Evolutionary conservation across 495 filamentous ascomycete species (phyloP), one percentile per base, ranked within the genome.

Genomic region (Pyrenula aspistea): DNA sequence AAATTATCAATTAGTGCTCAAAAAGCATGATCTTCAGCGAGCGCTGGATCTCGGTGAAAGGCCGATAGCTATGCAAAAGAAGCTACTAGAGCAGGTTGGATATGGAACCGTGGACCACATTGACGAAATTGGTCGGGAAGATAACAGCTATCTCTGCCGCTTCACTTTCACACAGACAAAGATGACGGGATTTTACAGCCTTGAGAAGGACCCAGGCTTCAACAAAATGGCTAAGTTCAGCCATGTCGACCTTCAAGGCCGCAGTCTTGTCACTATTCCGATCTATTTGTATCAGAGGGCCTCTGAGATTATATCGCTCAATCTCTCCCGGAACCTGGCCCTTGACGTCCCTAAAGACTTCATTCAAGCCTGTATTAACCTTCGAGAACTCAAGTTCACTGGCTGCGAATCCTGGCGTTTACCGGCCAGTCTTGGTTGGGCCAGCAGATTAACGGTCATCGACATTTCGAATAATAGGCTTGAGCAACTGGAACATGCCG

Each of bases 321-420:
- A 97, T 63, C 73, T 99, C 24, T 96, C 92, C 0, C 77, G 85
- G 22, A 99, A 99, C 61, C 78, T 96, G 15, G 89, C 89, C 1
- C 76, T 99, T 51, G 89, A 96, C 67, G 82, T 99, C 12, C 93
- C 93, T 0, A 89, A 88, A 64, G 93, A 99, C 68, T 99, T 99
- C 69, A 92, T 99, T 53, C 89, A 95, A 64, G 83, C 87, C 49
- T 99, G 94, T 68, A 82, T 83, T 53, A 90, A 90, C 64, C 70
- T 99, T 25, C 86, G 93, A 19, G 93, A 99, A 64, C 93, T 99
- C 74, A 94, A 92, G 61, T 99, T 83, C 68, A 86, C 86, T 53
- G 87, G 86, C 61, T 96, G 96, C 63, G 93, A 99, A 61, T 89
- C 91, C 2, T 84, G 86, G 66, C 82, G 83, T 60, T 71, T 97